phyloP scores from a whole-genome alignment of 129 eudicot species.

The Daucus carota region DH1_v3.0 NC_030387.2:1536501-1537000 shows the following conservation, averaged over 20 bases:
- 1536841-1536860: background rate
- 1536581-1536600: conserved; percentile 2
- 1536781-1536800: background rate
- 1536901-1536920: background rate
- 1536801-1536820: background rate
- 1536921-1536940: background rate
- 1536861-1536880: background rate
- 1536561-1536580: conserved; percentile 4
- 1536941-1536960: no score
- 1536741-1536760: background rate
- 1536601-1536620: conserved; percentile 10
- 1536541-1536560: conserved; percentile 4
- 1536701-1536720: background rate
- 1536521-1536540: conserved; percentile 3
- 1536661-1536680: conserved; percentile 9
- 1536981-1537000: no score
- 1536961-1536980: no score
- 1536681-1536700: background rate
- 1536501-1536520: conserved; percentile 4
- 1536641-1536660: background rate
- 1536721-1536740: background rate
- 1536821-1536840: background rate
- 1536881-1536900: background rate
- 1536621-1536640: background rate
- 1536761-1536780: background rate